These are phyloP conservation scores for Pseudogymnoascus sp. DNA, from an alignment of 2,329 filamentous ascomycete species.

Conservation along the genomic window DNA sequence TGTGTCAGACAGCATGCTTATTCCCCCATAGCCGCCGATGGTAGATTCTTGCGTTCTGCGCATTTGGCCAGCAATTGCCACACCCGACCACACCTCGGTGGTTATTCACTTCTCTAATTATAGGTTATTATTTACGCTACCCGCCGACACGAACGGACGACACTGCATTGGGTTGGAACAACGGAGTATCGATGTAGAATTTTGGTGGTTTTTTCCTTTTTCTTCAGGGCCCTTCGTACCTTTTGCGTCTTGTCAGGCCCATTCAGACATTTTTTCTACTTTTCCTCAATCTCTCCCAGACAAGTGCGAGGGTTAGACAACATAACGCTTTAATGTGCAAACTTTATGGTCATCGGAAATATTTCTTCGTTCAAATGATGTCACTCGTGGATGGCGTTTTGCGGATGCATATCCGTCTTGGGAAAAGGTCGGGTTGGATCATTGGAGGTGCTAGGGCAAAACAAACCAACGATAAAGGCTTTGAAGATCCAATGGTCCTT, in stretches of 20 bases:
- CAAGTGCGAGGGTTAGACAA: slow-evolving; percentile 5
- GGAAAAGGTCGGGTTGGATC: neutral
- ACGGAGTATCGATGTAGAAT: neutral
- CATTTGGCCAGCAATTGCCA: neutral
- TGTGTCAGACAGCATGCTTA: neutral
- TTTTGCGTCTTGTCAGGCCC: neutral
- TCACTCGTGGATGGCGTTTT: neutral
- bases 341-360: neutral
- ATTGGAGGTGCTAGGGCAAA: neutral
- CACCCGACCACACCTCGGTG: neutral
- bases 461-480: neutral
- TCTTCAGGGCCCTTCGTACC: neutral
- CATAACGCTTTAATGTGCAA: neutral
- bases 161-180: neutral
- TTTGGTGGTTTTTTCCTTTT: slow-evolving; percentile 3
- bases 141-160: neutral
- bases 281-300: neutral
- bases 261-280: neutral
- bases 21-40: slow-evolving; percentile 29
- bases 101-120: neutral
- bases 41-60: slow-evolving; percentile 20
- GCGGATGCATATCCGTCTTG: neutral
- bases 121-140: neutral
- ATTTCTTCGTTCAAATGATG: neutral
- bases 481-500: neutral